These are phyloP conservation scores for Ustilago loliicola DNA, from an alignment of 1,284 basidiomycete genomes.

Conservation along the genomic window DNA sequence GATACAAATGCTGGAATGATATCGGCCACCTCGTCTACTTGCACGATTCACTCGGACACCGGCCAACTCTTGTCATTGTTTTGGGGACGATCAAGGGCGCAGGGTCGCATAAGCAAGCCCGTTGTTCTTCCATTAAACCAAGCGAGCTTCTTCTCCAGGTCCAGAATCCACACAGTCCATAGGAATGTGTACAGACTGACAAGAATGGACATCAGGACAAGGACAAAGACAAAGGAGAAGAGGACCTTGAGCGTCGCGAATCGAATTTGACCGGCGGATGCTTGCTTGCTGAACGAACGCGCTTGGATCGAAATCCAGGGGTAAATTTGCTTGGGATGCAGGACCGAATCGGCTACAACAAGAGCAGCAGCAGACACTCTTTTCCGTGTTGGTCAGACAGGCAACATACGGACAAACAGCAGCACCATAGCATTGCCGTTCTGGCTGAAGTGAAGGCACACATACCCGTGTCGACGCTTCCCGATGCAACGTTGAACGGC, in stretches of 20 bases:
- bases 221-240: background rate
- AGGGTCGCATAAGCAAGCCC: background rate
- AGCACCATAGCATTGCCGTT: slow-evolving; percentile 4
- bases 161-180: too few relatives aligned
- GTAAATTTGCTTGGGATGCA: slow-evolving; percentile 7
- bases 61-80: background rate
- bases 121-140: background rate
- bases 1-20: background rate
- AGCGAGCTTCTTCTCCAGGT: background rate
- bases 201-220: background rate
- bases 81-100: background rate
- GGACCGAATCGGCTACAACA: background rate
- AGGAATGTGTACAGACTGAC: too few relatives aligned
- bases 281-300: background rate
- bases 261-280: slow-evolving; percentile 1
- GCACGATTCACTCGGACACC: background rate
- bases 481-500: background rate
- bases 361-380: too few relatives aligned
- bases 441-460: slow-evolving; percentile 1
- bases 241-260: background rate
- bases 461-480: background rate
- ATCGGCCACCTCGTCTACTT: background rate
- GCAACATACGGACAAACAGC: slow-evolving; percentile 3
- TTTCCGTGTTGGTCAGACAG: too few relatives aligned
- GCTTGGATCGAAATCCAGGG: slow-evolving; percentile 12